A percentile compares a stretch with the other conserved stretches of the same genome.
phyloP scores from a whole-genome alignment of 1,284 basidiomycete species.

The Neonothopanus nambi region DNA sequence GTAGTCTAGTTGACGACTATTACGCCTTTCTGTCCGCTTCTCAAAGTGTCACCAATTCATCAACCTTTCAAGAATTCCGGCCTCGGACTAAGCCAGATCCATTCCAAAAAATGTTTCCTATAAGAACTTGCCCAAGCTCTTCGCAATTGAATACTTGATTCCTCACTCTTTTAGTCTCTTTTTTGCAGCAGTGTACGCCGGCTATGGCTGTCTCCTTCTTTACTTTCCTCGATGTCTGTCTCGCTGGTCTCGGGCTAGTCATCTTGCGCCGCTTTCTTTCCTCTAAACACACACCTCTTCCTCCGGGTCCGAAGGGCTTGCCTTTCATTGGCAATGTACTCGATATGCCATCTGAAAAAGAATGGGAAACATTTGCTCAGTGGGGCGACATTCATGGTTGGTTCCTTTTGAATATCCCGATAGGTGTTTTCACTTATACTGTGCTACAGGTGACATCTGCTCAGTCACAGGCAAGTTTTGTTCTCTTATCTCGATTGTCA shows the following conservation, averaged over 20 bases:
- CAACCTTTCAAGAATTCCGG: slow-evolving; percentile 13
- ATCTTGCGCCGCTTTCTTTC: slow-evolving; percentile 32
- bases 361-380: slow-evolving; percentile 55
- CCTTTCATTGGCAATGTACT: slow-evolving; percentile 55
- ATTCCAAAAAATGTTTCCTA: slow-evolving; percentile 16
- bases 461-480: slow-evolving; percentile 40
- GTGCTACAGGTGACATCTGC: slow-evolving; percentile 53
- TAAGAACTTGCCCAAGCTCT: neutral
- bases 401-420: slow-evolving; percentile 14
- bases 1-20: slow-evolving; percentile 30
- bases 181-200: neutral
- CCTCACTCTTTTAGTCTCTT: slow-evolving; percentile 16
- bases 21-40: slow-evolving; percentile 36
- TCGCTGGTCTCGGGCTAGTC: slow-evolving; percentile 33
- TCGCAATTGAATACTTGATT: neutral
- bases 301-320: slow-evolving; percentile 52
- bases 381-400: slow-evolving; percentile 55
- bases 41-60: slow-evolving; percentile 5
- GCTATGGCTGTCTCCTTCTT: slow-evolving; percentile 28
- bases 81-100: slow-evolving; percentile 8
- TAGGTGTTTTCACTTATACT: neutral
- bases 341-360: slow-evolving; percentile 51
- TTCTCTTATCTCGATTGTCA: neutral
- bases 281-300: slow-evolving; percentile 29
- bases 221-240: slow-evolving; percentile 30